Percentiles rank a stretch among this genome's conserved stretches.
Conservation (phyloP, 2,329 filamentous ascomycete genomes). For the Ceratocystis diversiconidia region DNA sequence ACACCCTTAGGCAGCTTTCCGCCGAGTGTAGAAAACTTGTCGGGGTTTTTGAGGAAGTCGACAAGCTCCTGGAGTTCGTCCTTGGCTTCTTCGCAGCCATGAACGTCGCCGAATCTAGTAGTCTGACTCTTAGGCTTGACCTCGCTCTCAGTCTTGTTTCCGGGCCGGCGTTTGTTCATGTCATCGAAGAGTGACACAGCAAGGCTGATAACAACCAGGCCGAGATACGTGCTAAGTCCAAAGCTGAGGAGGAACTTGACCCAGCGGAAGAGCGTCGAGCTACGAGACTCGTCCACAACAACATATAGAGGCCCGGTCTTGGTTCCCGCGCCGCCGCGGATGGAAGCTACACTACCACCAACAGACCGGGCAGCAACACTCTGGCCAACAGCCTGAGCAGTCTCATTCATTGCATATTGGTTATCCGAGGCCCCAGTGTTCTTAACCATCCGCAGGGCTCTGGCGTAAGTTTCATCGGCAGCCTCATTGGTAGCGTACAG, state of each 20-base stretch:
- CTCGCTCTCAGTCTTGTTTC: slow-evolving; percentile 60
- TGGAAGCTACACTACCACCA: slow-evolving; percentile 49
- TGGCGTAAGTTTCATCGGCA: slow-evolving; percentile 62
- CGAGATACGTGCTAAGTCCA: slow-evolving; percentile 62
- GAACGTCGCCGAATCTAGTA: slow-evolving; percentile 81
- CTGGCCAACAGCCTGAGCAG: slow-evolving; percentile 66
- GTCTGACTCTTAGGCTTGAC: slow-evolving; percentile 87
- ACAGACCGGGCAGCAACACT: slow-evolving; percentile 59
- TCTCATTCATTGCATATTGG: slow-evolving; percentile 26
- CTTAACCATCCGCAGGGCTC: slow-evolving; percentile 20
- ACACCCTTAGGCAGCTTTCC: slow-evolving; percentile 97
- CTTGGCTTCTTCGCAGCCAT: slow-evolving; percentile 95
- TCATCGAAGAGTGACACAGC: slow-evolving; percentile 53
- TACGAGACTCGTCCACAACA: slow-evolving; percentile 79
- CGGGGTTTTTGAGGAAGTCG: slow-evolving; percentile 86
- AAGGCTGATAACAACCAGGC: slow-evolving; percentile 65
- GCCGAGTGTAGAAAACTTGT: slow-evolving; percentile 83
- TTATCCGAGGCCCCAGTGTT: slow-evolving; percentile 12
- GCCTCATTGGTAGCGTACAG: slow-evolving; percentile 68
- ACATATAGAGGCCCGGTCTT: slow-evolving; percentile 87
- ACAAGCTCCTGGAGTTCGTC: slow-evolving; percentile 95
- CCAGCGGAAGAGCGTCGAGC: slow-evolving; percentile 75
- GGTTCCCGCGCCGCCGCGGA: slow-evolving; percentile 46
- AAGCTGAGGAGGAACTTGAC: slow-evolving; percentile 75
- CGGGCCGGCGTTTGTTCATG: slow-evolving; percentile 58